Base-by-base conservation (phyloP, 2,329 filamentous ascomycete genomes). In the Hirsutella thompsonii region DNA sequence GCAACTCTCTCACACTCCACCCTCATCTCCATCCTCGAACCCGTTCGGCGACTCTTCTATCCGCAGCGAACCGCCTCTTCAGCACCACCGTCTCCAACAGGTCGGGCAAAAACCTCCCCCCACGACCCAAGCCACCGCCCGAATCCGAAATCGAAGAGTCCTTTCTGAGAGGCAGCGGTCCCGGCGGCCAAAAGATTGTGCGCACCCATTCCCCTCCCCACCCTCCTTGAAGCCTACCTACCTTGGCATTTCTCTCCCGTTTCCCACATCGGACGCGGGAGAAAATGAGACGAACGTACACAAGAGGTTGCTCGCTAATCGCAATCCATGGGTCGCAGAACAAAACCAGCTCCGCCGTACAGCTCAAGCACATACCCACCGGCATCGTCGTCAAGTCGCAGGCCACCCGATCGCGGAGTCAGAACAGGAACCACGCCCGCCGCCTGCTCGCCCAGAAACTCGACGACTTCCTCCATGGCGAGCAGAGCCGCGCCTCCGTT, bases 181-280 rank as follows among this genome's bases (percentile, higher is more conserved):
- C 92, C 0, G 92, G 92, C 20, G 92, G 92, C 0, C 92, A 98
- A 58, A 95, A 95, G 60, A 96, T 96, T 65, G 82, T 87, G 62
- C 41, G 67, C 36, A 1, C 38, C 14, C 11, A 18, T n/a, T 34
- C 20, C 33, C 19, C n/a, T 2, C 9, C 30, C 36, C 35, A 13
- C 40, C 45, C 44, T 32, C 8, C 11, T 34, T 4, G n/a, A n/a
- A n/a, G n/a, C n/a, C n/a, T n/a, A n/a, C n/a, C n/a, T n/a, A n/a
- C n/a, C n/a, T n/a, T n/a, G n/a, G n/a, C n/a, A n/a, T n/a, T n/a
- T n/a, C n/a, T n/a, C n/a, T n/a, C n/a, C n/a, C n/a, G n/a, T n/a
- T n/a, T n/a, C n/a, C n/a, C n/a, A n/a, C n/a, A n/a, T n/a, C n/a
- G n/a, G n/a, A n/a, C n/a, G n/a, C n/a, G n/a, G n/a, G n/a, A n/a